Evolutionary conservation across 768 basidiomycete genomes (phyloP).

Genomic region (Gloeostereum incarnatum): DNA sequence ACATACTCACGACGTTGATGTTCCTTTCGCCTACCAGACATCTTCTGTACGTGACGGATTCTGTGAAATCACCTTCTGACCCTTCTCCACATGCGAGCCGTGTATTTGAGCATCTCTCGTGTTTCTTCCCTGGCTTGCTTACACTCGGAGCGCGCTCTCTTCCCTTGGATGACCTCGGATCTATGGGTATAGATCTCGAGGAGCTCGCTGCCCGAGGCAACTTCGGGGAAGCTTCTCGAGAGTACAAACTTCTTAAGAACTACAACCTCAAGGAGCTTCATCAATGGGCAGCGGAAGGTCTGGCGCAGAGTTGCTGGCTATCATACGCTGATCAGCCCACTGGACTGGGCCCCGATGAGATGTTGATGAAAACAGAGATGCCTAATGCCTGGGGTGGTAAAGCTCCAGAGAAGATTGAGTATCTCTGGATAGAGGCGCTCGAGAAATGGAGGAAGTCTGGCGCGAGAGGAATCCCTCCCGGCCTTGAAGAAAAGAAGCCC

Average conservation of each 20-base stretch:
- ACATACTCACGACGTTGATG: slow-evolving; percentile 47
- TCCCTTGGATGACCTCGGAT: slow-evolving; percentile 41
- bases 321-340: slow-evolving; percentile 56
- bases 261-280: slow-evolving; percentile 47
- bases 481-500: too few species aligned
- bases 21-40: slow-evolving; percentile 46
- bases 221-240: slow-evolving; percentile 24
- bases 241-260: slow-evolving; percentile 24
- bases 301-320: slow-evolving; percentile 53
- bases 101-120: slow-evolving; percentile 60
- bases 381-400: too few species aligned
- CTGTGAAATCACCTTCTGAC: slow-evolving; percentile 16
- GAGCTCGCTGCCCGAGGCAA: slow-evolving; percentile 26
- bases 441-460: too few species aligned
- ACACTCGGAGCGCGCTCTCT: slow-evolving; percentile 54
- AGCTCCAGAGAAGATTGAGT: too few species aligned
- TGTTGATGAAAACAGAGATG: slow-evolving; percentile 27
- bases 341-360: slow-evolving; percentile 55
- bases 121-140: slow-evolving; percentile 60
- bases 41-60: slow-evolving; percentile 56
- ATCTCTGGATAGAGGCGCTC: too few species aligned
- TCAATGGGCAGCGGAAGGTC: slow-evolving; percentile 50
- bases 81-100: slow-evolving; percentile 29
- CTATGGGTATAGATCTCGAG: slow-evolving; percentile 35
- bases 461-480: slow-evolving; percentile 22